Evolutionary conservation across 2,329 filamentous ascomycete species (phyloP), one percentile per base, ranked within the genome.

Genomic region (Magnaporthales sp.): DNA sequence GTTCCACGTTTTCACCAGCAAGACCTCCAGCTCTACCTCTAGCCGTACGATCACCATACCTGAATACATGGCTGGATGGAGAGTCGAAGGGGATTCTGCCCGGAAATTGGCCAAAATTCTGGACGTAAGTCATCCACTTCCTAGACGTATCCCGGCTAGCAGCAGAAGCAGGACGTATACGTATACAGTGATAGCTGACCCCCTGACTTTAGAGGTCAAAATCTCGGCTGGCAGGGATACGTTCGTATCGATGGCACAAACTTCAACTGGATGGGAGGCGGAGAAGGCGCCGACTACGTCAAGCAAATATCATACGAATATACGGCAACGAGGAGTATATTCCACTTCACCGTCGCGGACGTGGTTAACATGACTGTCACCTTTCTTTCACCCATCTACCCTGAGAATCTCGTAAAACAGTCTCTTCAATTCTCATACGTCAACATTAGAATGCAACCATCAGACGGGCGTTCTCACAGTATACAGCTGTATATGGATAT

Each of bases 401-500:
- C 89, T 0, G 77, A 85, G 31, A 90, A 93, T 72, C 75, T 90
- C 24, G 82, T 82, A 68, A 80, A 89, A 46, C 89, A 92, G 73
- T 91, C 89, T 7, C 78, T 91, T 61, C 80, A 87, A 22, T 90
- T 90, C 69, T 90, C 89, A 0, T 93, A 92, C 76, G 78, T 93
- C 66, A 78, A 89, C 30, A 84, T 91, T 29, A 82, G 81, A 10
- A 86, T 90, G 7, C 76, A 76, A 46, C 89, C 89, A 0, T 72
- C 85, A 2, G 90, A 93, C 74, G 88, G 87, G 11, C 73, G 73
- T 2, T 70, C 79, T 1, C 90, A 93, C 74, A 77, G 84, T 60
- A 87, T 92, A 1, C 85, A 91, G 72, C 72, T 93, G 4, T 93
- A 93, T 73, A 82, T 88, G 27, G 91, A 93, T 72, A 87, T 92